These are phyloP conservation scores for Plantago major DNA, from an alignment of 257 asterid species.

Conservation along the genomic window DNA sequence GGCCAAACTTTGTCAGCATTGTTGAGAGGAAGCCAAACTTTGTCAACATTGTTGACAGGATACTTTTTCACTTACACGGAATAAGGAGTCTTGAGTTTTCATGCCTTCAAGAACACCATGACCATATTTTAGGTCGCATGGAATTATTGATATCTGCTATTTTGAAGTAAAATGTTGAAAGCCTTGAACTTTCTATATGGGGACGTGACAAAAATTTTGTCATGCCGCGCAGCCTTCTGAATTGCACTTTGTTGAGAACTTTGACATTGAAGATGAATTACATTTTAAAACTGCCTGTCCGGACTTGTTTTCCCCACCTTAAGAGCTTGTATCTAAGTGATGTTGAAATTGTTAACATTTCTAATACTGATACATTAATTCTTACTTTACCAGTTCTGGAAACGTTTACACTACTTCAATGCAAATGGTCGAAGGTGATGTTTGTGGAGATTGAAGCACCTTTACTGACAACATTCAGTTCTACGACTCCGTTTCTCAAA, in stretches of 20 bases:
- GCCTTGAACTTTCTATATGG: not conserved
- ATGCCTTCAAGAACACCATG: not conserved
- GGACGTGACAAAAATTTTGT: not conserved
- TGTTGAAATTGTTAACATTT: not conserved
- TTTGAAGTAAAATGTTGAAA: not conserved
- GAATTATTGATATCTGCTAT: not conserved
- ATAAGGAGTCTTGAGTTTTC: not conserved
- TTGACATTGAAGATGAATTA: not conserved
- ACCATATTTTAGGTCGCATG: too few species aligned
- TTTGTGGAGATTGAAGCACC: not conserved
- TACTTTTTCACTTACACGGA: not conserved
- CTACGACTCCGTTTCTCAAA: too few species aligned
- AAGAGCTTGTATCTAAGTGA: not conserved
- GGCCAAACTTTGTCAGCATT: not conserved
- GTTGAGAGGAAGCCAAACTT: not conserved
- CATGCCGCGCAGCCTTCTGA: constrained; percentile 1
- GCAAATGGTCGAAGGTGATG: constrained; percentile 1
- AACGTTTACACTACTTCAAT: not conserved
- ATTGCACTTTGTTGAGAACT: not conserved
- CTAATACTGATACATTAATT: not conserved
- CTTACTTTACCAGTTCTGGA: not conserved
- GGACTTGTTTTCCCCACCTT: not conserved
- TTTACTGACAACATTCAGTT: not conserved
- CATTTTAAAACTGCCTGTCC: not conserved
- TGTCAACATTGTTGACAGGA: not conserved